Conservation (phyloP, 768 basidiomycete species). For the Panaeolus papilionaceus region DNA sequence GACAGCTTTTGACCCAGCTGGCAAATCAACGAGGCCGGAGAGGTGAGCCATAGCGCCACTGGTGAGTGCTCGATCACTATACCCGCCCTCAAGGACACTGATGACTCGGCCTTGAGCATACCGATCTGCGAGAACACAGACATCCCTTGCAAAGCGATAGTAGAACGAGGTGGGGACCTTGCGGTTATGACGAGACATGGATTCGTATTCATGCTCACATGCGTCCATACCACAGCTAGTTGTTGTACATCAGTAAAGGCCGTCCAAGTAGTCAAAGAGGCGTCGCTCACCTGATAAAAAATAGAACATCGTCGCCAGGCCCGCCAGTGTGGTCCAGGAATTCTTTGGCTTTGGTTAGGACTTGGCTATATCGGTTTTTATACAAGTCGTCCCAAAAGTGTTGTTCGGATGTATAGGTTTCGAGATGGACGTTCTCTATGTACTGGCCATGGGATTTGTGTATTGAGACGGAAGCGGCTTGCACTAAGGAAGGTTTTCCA, state of each 20-base stretch:
- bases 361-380: slow-evolving; percentile 59
- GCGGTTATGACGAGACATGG: slow-evolving; percentile 93
- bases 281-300: slow-evolving; percentile 80
- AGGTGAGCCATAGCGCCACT: slow-evolving; percentile 88
- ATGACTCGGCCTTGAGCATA: slow-evolving; percentile 76
- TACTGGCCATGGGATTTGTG: slow-evolving; percentile 85
- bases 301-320: slow-evolving; percentile 69
- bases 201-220: slow-evolving; percentile 86
- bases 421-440: slow-evolving; percentile 87
- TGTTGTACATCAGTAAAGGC: neutral
- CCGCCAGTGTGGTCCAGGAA: slow-evolving; percentile 76
- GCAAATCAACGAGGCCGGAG: slow-evolving; percentile 61
- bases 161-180: slow-evolving; percentile 90
- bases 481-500: slow-evolving; percentile 76
- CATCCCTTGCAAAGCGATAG: slow-evolving; percentile 80
- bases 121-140: slow-evolving; percentile 63
- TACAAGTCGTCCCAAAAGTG: slow-evolving; percentile 85
- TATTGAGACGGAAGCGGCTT: slow-evolving; percentile 86
- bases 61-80: slow-evolving; percentile 86
- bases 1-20: slow-evolving; percentile 32
- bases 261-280: neutral
- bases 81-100: slow-evolving; percentile 95
- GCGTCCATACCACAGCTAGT: slow-evolving; percentile 95
- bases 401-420: slow-evolving; percentile 69
- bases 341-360: slow-evolving; percentile 71